Conservation (phyloP, 345 rosid genomes). For the Adansonia digitata region DNA sequence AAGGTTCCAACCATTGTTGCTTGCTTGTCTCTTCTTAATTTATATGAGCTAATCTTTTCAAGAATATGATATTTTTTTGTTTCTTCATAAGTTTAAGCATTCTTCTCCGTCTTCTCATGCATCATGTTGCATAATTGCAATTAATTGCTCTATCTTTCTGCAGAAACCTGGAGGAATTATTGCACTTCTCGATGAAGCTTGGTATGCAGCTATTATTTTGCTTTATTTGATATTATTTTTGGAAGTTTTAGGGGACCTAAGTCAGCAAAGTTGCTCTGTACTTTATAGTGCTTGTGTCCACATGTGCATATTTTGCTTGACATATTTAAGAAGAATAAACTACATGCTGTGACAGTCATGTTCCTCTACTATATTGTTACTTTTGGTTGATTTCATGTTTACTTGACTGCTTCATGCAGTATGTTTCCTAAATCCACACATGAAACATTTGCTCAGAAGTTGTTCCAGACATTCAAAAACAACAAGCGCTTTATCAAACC, state of each 20-base stretch:
- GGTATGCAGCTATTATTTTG: slow-evolving; percentile 46
- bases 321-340: slow-evolving; percentile 12
- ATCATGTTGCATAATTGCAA: slow-evolving; percentile 12
- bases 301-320: slow-evolving; percentile 1
- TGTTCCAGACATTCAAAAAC: slow-evolving; percentile 93
- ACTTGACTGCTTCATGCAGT: slow-evolving; percentile 42
- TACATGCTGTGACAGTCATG: background rate
- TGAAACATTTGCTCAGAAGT: slow-evolving; percentile 97
- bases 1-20: slow-evolving; percentile 52
- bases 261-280: background rate
- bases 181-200: slow-evolving; percentile 98
- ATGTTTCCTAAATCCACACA: slow-evolving; percentile 99
- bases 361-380: slow-evolving; percentile 11
- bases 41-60: background rate
- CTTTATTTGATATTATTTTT: slow-evolving; percentile 16
- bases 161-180: slow-evolving; percentile 99
- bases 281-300: background rate
- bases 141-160: slow-evolving; percentile 22
- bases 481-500: slow-evolving; percentile 95
- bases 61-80: background rate
- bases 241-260: slow-evolving; percentile 1
- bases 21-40: slow-evolving; percentile 12
- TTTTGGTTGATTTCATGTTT: slow-evolving; percentile 18
- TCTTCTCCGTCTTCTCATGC: background rate
- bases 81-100: background rate